A percentile compares a stretch with the other conserved stretches of the same genome.
These are phyloP conservation scores for Kwoniella shandongensis DNA, from an alignment of 768 basidiomycete species.

Conservation along the genomic window DNA sequence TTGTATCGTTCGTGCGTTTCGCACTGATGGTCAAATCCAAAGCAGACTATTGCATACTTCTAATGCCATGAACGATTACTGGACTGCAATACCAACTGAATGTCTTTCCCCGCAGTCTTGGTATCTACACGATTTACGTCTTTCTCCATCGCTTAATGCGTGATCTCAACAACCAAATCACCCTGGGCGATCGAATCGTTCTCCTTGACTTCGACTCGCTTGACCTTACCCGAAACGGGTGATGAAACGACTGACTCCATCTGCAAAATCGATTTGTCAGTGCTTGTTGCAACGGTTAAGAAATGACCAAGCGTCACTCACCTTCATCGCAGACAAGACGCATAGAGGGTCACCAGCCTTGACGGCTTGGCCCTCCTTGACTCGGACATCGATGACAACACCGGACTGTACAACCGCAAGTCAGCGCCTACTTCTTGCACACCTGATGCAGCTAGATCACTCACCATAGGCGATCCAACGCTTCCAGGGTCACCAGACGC, in stretches of 20 bases:
- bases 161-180: constrained; percentile 85
- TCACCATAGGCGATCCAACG: constrained; percentile 93
- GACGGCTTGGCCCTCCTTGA: constrained; percentile 96
- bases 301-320: constrained; percentile 49
- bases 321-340: constrained; percentile 97
- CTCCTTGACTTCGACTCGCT: constrained; percentile 86
- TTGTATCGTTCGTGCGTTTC: too few species aligned
- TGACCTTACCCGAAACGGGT: constrained; percentile 93
- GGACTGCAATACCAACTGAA: too few species aligned
- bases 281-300: not conserved
- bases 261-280: constrained; percentile 55
- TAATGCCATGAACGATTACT: too few species aligned
- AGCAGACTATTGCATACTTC: too few species aligned
- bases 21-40: too few species aligned
- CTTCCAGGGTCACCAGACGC: constrained; percentile 90
- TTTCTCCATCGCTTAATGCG: constrained; percentile 55
- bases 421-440: not conserved
- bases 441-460: constrained; percentile 8
- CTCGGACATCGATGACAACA: constrained; percentile 95
- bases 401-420: constrained; percentile 56
- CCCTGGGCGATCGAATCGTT: constrained; percentile 95
- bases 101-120: too few species aligned
- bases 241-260: constrained; percentile 98
- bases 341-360: constrained; percentile 96
- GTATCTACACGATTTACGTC: too few species aligned